Evolutionary conservation across 169 alveolate species (phyloP).

Genomic region (Plasmodium malariae): DNA sequence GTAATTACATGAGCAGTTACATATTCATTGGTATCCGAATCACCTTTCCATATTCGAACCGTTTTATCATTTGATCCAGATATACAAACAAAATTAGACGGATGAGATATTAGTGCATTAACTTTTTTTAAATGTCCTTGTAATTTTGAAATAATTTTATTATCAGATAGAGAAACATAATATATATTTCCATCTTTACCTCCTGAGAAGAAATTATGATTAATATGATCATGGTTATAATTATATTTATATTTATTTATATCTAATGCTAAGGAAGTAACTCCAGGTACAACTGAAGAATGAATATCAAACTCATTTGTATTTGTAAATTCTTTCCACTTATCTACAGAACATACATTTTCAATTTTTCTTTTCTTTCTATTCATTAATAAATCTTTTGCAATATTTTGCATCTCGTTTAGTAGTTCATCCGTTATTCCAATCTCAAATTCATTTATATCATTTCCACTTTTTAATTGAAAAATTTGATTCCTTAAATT

Average conservation of each 20-base stretch:
- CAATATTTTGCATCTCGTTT: slow-evolving; percentile 79
- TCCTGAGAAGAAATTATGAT: slow-evolving; percentile 85
- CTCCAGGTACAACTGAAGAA: slow-evolving; percentile 84
- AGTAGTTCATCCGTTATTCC: slow-evolving; percentile 81
- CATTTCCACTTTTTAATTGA: slow-evolving; percentile 81
- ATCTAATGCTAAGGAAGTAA: slow-evolving; percentile 80
- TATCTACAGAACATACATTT: slow-evolving; percentile 34
- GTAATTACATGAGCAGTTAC: slow-evolving; percentile 78
- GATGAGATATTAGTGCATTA: slow-evolving; percentile 82
- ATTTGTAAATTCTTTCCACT: slow-evolving; percentile 68
- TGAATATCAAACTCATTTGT: slow-evolving; percentile 82
- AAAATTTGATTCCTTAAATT: slow-evolving; percentile 85
- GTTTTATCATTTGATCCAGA: slow-evolving; percentile 88
- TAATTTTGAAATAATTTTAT: slow-evolving; percentile 77
- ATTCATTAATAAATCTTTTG: slow-evolving; percentile 81
- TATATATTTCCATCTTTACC: slow-evolving; percentile 88
- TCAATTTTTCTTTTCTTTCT: slow-evolving; percentile 84
- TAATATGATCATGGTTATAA: slow-evolving; percentile 56
- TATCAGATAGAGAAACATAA: slow-evolving; percentile 80
- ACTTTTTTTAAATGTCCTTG: slow-evolving; percentile 85
- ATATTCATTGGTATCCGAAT: slow-evolving; percentile 73
- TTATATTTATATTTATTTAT: slow-evolving; percentile 24
- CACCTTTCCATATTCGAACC: slow-evolving; percentile 84
- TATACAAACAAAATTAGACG: slow-evolving; percentile 52
- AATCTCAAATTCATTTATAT: slow-evolving; percentile 71